Conservation (phyloP, 768 basidiomycete genomes). For the Pleurotus tuoliensis region DNA sequence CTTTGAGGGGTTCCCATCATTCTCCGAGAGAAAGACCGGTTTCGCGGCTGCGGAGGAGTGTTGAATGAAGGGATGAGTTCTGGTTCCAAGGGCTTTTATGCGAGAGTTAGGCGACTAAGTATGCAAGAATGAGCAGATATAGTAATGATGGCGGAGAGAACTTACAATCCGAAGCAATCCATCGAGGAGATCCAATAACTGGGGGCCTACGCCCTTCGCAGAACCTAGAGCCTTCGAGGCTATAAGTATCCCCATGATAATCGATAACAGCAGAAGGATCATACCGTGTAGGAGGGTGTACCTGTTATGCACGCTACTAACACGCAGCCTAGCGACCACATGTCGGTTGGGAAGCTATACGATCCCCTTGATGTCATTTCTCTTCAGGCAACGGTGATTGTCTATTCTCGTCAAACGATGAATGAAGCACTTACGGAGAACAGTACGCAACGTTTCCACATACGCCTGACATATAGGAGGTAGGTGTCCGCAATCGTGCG, state of each 20-base stretch:
- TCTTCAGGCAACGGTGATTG: conserved; percentile 18
- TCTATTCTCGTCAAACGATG: neutral
- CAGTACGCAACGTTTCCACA: conserved; percentile 24
- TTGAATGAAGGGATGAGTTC: conserved; percentile 29
- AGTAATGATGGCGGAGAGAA: too few species aligned
- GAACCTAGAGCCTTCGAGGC: neutral
- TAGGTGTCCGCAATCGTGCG: conserved; percentile 19
- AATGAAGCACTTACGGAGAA: conserved; percentile 34
- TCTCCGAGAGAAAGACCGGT: conserved; percentile 6
- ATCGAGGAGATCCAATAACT: conserved; percentile 19
- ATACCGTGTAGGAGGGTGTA: conserved; percentile 28
- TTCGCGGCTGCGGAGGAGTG: conserved; percentile 1
- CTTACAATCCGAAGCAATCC: conserved; percentile 24
- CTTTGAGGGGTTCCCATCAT: neutral
- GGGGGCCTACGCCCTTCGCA: neutral
- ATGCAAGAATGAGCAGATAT: neutral
- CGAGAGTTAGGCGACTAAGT: conserved; percentile 23
- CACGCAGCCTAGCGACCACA: conserved; percentile 47
- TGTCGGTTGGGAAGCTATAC: conserved; percentile 33
- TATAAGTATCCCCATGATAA: conserved; percentile 1
- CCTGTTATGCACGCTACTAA: conserved; percentile 33
- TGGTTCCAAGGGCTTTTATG: conserved; percentile 20
- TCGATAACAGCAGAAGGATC: neutral
- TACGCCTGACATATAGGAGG: conserved; percentile 16
- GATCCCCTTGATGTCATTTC: conserved; percentile 31